A percentile compares a stretch with the other conserved stretches of the same genome.
These are phyloP conservation scores for Candida methanosorbosa DNA, from an alignment of 805 yeast species.

Conservation along the genomic window DNA sequence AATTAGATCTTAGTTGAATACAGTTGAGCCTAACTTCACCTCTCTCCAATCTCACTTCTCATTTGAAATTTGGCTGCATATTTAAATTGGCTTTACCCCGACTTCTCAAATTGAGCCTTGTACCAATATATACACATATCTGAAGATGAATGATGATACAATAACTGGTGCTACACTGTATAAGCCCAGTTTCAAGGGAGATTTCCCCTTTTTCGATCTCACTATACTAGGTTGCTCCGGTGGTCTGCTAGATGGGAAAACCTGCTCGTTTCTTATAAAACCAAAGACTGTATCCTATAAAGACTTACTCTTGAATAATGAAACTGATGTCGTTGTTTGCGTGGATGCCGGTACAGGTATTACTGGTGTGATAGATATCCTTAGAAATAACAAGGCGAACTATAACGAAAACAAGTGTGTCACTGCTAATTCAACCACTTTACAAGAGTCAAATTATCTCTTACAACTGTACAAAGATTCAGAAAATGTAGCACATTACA, in stretches of 20 bases:
- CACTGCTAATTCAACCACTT: background rate
- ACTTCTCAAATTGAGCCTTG: too few relatives aligned
- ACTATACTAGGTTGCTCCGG: constrained; percentile 75
- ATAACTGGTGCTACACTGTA: background rate
- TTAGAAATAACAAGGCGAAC: constrained; percentile 2
- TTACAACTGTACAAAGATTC: constrained; percentile 11
- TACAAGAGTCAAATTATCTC: constrained; percentile 4
- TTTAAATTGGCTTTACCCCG: too few relatives aligned
- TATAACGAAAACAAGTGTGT: background rate
- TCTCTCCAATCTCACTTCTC: too few relatives aligned
- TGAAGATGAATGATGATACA: background rate
- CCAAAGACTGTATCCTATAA: constrained; percentile 36
- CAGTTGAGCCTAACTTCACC: too few relatives aligned
- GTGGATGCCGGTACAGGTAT: constrained; percentile 80
- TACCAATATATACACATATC: too few relatives aligned
- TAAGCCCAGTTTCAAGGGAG: background rate
- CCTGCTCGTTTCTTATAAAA: constrained; percentile 62
- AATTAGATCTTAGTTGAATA: too few relatives aligned
- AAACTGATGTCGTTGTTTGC: constrained; percentile 36
- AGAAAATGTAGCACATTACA: constrained; percentile 3
- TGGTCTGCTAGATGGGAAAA: constrained; percentile 70
- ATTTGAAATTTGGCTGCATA: too few relatives aligned
- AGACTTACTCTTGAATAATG: constrained; percentile 20
- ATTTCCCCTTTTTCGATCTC: constrained; percentile 35
- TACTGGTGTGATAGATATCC: constrained; percentile 37